These are phyloP conservation scores for Astrothelium subdiscretum DNA, from an alignment of 495 filamentous ascomycete genomes.

Conservation along the genomic window DNA sequence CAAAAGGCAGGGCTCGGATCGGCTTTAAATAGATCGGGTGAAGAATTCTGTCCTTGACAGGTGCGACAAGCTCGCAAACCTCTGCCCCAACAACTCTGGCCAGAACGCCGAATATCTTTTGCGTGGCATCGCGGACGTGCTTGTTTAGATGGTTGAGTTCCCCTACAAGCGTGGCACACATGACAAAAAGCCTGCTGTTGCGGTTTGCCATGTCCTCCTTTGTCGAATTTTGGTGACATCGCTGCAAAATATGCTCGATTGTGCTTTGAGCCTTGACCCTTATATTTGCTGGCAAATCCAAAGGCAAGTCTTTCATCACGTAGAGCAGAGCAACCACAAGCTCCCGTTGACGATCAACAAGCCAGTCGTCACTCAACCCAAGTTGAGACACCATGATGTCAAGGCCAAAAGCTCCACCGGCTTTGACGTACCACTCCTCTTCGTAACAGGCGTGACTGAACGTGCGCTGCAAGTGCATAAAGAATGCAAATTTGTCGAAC, in stretches of 20 bases:
- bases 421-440: slow-evolving; percentile 96
- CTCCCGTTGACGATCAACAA: slow-evolving; percentile 67
- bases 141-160: slow-evolving; percentile 92
- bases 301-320: slow-evolving; percentile 93
- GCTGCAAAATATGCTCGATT: slow-evolving; percentile 60
- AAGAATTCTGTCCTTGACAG: slow-evolving; percentile 76
- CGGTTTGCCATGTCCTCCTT: slow-evolving; percentile 65
- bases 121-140: slow-evolving; percentile 77
- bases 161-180: slow-evolving; percentile 71
- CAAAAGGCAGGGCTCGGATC: slow-evolving; percentile 78
- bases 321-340: slow-evolving; percentile 81
- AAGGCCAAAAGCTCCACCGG: slow-evolving; percentile 75
- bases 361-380: slow-evolving; percentile 72
- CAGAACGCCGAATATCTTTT: slow-evolving; percentile 67
- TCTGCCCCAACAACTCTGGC: slow-evolving; percentile 62
- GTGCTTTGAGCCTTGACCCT: slow-evolving; percentile 70
- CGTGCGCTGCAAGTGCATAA: slow-evolving; percentile 60
- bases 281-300: slow-evolving; percentile 80
- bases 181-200: slow-evolving; percentile 52
- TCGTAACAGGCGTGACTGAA: slow-evolving; percentile 93
- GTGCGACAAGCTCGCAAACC: slow-evolving; percentile 72
- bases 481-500: slow-evolving; percentile 65
- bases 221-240: slow-evolving; percentile 59
- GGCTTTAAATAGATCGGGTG: slow-evolving; percentile 90
- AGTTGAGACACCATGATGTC: slow-evolving; percentile 78